These are phyloP conservation scores for Paxillus rubicundulus DNA, from an alignment of 768 basidiomycete species.

Conservation along the genomic window DNA sequence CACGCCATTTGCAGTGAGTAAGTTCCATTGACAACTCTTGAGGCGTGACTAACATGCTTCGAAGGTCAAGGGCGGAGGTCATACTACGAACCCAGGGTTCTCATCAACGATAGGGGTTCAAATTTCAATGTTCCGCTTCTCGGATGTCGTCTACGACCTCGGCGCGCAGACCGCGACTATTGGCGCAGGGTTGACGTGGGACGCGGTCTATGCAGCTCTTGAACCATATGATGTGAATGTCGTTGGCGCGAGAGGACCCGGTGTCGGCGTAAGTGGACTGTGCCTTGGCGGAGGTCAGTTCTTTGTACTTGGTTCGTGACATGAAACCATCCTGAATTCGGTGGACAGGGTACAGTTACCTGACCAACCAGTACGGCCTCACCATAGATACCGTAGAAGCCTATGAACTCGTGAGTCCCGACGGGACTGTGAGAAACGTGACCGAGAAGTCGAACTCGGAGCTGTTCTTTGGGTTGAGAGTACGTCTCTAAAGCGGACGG, in stretches of 20 bases:
- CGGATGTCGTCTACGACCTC: constrained; percentile 40
- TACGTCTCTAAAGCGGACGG: constrained; percentile 17
- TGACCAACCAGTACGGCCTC: constrained; percentile 56
- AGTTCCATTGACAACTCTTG: not conserved
- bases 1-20: constrained; percentile 29
- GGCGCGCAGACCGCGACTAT: constrained; percentile 37
- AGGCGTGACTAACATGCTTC: constrained; percentile 21
- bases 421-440: constrained; percentile 40
- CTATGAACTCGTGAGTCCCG: constrained; percentile 55
- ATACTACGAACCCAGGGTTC: constrained; percentile 50
- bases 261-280: constrained; percentile 56
- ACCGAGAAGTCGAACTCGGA: constrained; percentile 32
- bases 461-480: constrained; percentile 40
- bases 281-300: constrained; percentile 48
- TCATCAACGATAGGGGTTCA: constrained; percentile 58
- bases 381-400: constrained; percentile 50
- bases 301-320: constrained; percentile 22
- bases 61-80: constrained; percentile 60
- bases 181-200: constrained; percentile 53
- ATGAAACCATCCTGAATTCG: not conserved
- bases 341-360: constrained; percentile 52
- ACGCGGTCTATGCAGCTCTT: constrained; percentile 50
- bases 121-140: constrained; percentile 51
- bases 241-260: constrained; percentile 53
- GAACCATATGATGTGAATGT: constrained; percentile 46